These are phyloP conservation scores for Alternaria arbusti DNA, from an alignment of 2,329 filamentous ascomycete genomes.

Conservation along the genomic window DNA sequence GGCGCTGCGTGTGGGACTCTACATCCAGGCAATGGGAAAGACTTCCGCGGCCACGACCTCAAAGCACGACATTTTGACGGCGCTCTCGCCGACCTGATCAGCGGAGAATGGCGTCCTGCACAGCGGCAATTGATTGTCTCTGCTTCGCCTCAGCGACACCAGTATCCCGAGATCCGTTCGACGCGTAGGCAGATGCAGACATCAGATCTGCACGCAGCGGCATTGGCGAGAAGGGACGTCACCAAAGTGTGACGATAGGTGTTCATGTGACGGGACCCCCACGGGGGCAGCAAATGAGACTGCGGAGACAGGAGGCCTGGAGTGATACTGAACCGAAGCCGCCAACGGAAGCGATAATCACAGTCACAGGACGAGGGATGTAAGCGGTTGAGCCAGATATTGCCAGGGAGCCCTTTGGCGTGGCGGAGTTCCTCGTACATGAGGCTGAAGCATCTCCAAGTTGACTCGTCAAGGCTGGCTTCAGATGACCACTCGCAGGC, in stretches of 20 bases:
- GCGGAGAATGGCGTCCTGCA: conserved; percentile 12
- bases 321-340: conserved; percentile 24
- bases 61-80: conserved; percentile 13
- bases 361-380: conserved; percentile 34
- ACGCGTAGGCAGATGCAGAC: conserved; percentile 18
- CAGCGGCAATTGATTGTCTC: conserved; percentile 17
- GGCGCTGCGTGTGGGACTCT: conserved; percentile 16
- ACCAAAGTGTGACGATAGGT: conserved; percentile 15
- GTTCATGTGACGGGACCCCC: conserved; percentile 37
- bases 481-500: conserved; percentile 48
- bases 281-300: conserved; percentile 37
- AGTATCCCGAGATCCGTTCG: conserved; percentile 3
- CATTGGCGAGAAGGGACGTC: conserved; percentile 22
- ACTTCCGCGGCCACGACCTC: conserved; percentile 16
- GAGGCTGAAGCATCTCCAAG: conserved; percentile 44
- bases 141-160: conserved; percentile 4
- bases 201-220: conserved; percentile 22
- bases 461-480: conserved; percentile 32
- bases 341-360: conserved; percentile 28
- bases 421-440: conserved; percentile 43
- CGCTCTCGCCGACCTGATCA: conserved; percentile 16
- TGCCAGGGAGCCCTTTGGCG: conserved; percentile 45
- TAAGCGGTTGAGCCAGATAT: conserved; percentile 38
- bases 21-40: conserved; percentile 18
- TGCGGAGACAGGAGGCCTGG: conserved; percentile 27